phyloP scores from a whole-genome alignment of 2,329 filamentous ascomycete genomes.

The Aspergillus melleus region DNA sequence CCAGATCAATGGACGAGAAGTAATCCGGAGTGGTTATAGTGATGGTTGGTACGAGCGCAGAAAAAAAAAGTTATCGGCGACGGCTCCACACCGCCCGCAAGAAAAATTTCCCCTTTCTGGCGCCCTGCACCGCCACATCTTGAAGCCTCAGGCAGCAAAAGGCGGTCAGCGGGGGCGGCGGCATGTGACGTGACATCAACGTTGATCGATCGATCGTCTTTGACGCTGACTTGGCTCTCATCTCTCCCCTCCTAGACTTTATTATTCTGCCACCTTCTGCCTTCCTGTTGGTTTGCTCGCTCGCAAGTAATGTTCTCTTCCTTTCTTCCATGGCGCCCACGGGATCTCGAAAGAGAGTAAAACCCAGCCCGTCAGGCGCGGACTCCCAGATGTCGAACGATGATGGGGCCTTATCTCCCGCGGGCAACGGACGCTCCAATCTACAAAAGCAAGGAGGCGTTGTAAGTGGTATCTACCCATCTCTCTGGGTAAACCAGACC shows the following conservation, averaged over 20 bases:
- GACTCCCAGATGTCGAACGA: constrained; percentile 29
- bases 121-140: constrained; percentile 13
- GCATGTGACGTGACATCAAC: constrained; percentile 39
- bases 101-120: constrained; percentile 16
- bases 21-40: too few species aligned
- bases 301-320: constrained; percentile 35
- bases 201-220: background rate
- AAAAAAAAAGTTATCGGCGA: constrained; percentile 27
- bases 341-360: constrained; percentile 47
- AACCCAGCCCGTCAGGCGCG: constrained; percentile 38
- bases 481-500: background rate
- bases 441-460: constrained; percentile 24
- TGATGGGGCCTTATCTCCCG: constrained; percentile 21
- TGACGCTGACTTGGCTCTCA: background rate
- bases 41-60: constrained; percentile 9
- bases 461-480: background rate
- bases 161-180: constrained; percentile 19
- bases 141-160: constrained; percentile 23
- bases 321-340: constrained; percentile 37
- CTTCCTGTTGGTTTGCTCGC: background rate
- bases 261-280: constrained; percentile 5
- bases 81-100: constrained; percentile 14
- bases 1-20: constrained; percentile 8
- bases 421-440: constrained; percentile 24
- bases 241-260: constrained; percentile 9